Base-by-base conservation (phyloP, 75 land plant species). In the Selaginella moellendorffii region DNA sequence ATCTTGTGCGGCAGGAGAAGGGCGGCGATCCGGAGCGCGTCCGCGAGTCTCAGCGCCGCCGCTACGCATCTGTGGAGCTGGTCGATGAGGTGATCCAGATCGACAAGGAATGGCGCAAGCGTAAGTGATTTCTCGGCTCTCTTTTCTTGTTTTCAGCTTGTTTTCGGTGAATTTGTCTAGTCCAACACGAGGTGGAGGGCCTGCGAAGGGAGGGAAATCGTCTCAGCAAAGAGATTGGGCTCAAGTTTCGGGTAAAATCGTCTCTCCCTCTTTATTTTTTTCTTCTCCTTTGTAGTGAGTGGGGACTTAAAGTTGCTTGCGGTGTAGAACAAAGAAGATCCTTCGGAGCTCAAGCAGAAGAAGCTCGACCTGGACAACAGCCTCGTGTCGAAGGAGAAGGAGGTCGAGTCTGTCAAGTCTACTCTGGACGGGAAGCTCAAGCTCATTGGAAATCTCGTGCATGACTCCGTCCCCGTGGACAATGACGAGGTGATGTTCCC, bases 401-500 rank as follows among this genome's bases (percentile, higher is more conserved):
- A 92, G 30, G 89, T 81, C 19, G 65, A 68, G 59, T 81, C 75
- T 28, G 78, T 67, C 9, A 77, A 70, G 53, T 53, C 52, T 1
- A 62, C 30, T 1, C 54, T 88, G 51, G 73, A 83, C n/a, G 58
- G 68, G 27, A 80, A 75, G 36, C 62, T 88, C 69, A 75, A 72
- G 28, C 26, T 25, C 5, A 69, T 92, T 68, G 96, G 97, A 27
- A 92, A 92, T 56, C 85, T 92, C 53, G 97, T 92, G 27, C 97
- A 92, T 69, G 96, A 92, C 70, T 85, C 90, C 27, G 97, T 92
- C 24, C 96, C 97, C 29, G 29, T 83, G 30, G 71, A 77, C 63
- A 52, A 83, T 61, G 86, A 92, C 62, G 97, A 92, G 87, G 96
- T 92, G 30, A 23, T 10, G 1, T 1, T 29, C 19, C 2, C 21